These are phyloP conservation scores for Hirsutella rhossiliensis DNA, from an alignment of 2,329 filamentous ascomycete genomes.

Conservation along the genomic window DNA sequence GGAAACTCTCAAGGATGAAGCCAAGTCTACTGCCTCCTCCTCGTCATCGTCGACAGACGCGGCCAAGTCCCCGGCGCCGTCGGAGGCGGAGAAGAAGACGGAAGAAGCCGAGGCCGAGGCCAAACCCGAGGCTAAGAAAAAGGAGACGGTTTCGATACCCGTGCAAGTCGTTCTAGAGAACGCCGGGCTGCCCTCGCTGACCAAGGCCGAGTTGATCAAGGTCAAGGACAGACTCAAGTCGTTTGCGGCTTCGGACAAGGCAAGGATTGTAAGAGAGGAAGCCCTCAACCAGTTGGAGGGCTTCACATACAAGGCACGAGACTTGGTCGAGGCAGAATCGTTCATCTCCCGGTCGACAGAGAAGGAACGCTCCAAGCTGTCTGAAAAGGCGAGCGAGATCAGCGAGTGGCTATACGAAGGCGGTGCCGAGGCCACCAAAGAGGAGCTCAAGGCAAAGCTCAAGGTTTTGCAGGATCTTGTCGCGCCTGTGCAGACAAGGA, in stretches of 20 bases:
- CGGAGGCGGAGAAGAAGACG: neutral
- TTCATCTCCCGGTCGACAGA: slow-evolving; percentile 64
- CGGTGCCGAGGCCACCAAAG: slow-evolving; percentile 61
- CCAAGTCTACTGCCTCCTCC: slow-evolving; percentile 10
- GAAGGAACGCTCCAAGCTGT: slow-evolving; percentile 53
- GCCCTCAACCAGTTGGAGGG: slow-evolving; percentile 85
- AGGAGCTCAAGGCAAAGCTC: slow-evolving; percentile 64
- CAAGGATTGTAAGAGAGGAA: slow-evolving; percentile 68
- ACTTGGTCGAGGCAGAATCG: slow-evolving; percentile 64
- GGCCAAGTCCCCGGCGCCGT: slow-evolving; percentile 11
- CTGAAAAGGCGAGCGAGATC: slow-evolving; percentile 52
- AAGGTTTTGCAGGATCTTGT: slow-evolving; percentile 69
- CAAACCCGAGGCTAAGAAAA: slow-evolving; percentile 45
- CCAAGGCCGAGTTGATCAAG: slow-evolving; percentile 35
- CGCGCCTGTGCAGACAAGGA: slow-evolving; percentile 62
- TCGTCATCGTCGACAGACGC: neutral
- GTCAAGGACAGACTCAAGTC: slow-evolving; percentile 62
- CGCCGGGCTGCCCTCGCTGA: slow-evolving; percentile 34
- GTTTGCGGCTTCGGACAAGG: slow-evolving; percentile 76
- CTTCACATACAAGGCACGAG: slow-evolving; percentile 80
- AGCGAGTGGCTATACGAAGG: slow-evolving; percentile 90
- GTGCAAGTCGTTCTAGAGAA: slow-evolving; percentile 38
- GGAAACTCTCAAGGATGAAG: slow-evolving; percentile 31
- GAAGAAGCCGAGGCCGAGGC: slow-evolving; percentile 14
- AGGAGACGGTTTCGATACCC: slow-evolving; percentile 43